phyloP scores from a whole-genome alignment of 2,329 filamentous ascomycete genomes.

The Aspergillus sojae region DNA sequence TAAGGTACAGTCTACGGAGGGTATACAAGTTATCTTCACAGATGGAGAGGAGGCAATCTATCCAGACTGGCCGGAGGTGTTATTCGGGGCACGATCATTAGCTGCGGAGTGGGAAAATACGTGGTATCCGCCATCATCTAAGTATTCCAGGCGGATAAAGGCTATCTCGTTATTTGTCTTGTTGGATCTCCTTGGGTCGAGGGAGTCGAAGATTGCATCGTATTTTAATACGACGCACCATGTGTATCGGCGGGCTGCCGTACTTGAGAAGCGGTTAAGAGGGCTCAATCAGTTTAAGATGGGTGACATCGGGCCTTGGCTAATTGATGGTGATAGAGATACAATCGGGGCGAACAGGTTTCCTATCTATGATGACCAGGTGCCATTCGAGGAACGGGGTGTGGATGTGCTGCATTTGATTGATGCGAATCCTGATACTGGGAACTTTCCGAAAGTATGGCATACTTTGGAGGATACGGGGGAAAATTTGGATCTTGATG shows the following conservation, averaged over 20 bases:
- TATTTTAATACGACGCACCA: constrained; percentile 90
- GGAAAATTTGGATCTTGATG: constrained; percentile 76
- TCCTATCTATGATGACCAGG: constrained; percentile 78
- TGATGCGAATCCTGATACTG: constrained; percentile 57
- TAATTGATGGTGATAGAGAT: constrained; percentile 64
- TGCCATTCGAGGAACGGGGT: constrained; percentile 83
- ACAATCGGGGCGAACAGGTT: constrained; percentile 33
- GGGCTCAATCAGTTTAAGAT: not conserved
- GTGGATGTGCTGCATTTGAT: constrained; percentile 90
- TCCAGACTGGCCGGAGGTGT: constrained; percentile 59
- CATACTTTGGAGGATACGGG: constrained; percentile 82
- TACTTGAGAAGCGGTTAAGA: constrained; percentile 72
- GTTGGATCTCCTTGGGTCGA: constrained; percentile 80
- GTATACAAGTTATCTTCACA: constrained; percentile 83
- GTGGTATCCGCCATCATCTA: constrained; percentile 69
- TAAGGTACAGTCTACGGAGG: constrained; percentile 47
- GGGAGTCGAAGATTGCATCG: constrained; percentile 71
- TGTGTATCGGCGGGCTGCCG: constrained; percentile 78
- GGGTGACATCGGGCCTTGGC: constrained; percentile 53
- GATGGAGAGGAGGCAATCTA: constrained; percentile 92
- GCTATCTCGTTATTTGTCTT: constrained; percentile 86
- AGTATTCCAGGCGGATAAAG: constrained; percentile 70
- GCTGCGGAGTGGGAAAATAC: constrained; percentile 77
- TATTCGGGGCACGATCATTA: constrained; percentile 85
- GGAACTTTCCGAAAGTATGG: constrained; percentile 76